Base-by-base conservation (phyloP, 23 red algal species). In the Pyropia yezoensis region DNA sequence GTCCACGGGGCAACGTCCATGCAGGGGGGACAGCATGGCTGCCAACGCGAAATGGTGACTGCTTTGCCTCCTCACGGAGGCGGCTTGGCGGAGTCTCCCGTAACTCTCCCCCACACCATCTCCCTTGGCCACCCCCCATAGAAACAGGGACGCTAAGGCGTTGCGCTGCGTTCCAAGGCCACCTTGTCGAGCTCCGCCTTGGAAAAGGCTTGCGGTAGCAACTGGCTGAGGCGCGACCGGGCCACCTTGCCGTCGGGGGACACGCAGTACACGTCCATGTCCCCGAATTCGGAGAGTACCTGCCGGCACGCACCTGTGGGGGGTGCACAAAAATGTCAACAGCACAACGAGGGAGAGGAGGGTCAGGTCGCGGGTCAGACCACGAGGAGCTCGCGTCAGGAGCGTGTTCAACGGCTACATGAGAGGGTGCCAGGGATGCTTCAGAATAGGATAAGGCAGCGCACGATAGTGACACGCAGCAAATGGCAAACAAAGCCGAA, bases 201-300 rank as follows among this genome's bases (percentile, higher is more conserved):
- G 20, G 70, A 76, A 62, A 87, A 87, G 18, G 82, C 82, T 16
- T 39, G 71, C 50, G 82, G 82, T 49, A 87, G 59, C 6, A 87
- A 62, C 9, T 87, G 71, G 24, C 22, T 59, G 49, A 87, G 24
- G 15, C 71, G 75, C 14, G 82, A 76, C 27, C 82, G 69, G 23
- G 71, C 69, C 19, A 77, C 33, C 30, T 49, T 76, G 19, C 76
- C 76, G 54, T 91, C 74, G 9, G 72, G 50, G 57, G 54, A 49
- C n/a, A 91, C 23, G 34, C 73, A 75, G 16, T 72, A 82, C 18
- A 91, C 87, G 50, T 82, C 78, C 73, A 91, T 70, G 70, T 91
- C 76, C 23, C 87, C 87, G 71, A 91, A 91, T 33, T 91, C 87
- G n/a, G 76, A 82, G 66, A 91, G 79, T 17, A 91, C 78, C 33